Conservation (phyloP, 768 basidiomycete species). For the Boletellus emodensis region DNA sequence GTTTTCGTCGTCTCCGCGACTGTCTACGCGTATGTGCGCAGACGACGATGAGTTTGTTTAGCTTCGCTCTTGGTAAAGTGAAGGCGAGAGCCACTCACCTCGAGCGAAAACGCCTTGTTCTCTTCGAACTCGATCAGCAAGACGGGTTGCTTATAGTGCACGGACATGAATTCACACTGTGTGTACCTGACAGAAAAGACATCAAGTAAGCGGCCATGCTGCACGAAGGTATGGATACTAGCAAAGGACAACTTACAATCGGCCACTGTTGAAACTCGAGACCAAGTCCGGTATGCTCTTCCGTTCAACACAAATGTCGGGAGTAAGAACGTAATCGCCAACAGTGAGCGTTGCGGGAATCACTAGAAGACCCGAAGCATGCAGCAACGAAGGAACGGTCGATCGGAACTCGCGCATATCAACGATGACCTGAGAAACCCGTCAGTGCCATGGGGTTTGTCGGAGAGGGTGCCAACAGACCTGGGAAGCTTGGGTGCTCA, state of each 20-base stretch:
- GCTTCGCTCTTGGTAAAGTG: neutral
- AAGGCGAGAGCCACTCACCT: slow-evolving; percentile 45
- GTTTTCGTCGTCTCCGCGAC: slow-evolving; percentile 60
- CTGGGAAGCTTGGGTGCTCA: slow-evolving; percentile 61
- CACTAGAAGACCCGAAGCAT: slow-evolving; percentile 74
- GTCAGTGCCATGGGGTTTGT: neutral
- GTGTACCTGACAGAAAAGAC: slow-evolving; percentile 63
- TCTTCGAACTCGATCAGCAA: slow-evolving; percentile 97
- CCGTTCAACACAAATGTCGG: slow-evolving; percentile 93
- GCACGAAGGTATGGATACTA: neutral
- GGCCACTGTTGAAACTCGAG: slow-evolving; percentile 90
- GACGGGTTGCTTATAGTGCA: slow-evolving; percentile 91
- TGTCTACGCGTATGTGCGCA: slow-evolving; percentile 35
- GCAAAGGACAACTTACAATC: slow-evolving; percentile 64
- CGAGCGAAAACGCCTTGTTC: slow-evolving; percentile 89
- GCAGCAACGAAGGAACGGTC: slow-evolving; percentile 82
- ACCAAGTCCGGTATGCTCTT: slow-evolving; percentile 92
- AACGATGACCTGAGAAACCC: slow-evolving; percentile 71
- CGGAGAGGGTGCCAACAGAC: slow-evolving; percentile 30
- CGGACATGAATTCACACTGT: slow-evolving; percentile 96
- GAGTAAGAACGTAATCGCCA: slow-evolving; percentile 93
- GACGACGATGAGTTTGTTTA: neutral
- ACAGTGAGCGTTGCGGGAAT: slow-evolving; percentile 92
- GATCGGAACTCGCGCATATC: slow-evolving; percentile 98
- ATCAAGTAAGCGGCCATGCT: neutral